phyloP scores from a whole-genome alignment of 176 grass and related monocot species.

The maize (Zea mays) region DNA sequence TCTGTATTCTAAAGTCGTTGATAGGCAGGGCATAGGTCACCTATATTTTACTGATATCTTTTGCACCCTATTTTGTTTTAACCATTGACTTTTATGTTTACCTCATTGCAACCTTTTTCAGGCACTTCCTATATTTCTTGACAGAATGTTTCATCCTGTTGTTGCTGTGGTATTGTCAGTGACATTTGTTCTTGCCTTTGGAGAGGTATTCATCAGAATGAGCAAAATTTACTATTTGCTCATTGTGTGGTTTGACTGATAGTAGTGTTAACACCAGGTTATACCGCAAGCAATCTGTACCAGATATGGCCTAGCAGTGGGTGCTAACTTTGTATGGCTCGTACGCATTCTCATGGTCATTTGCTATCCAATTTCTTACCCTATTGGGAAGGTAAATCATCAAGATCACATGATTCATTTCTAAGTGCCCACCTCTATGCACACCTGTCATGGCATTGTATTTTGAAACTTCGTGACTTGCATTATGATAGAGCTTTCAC shows the following conservation, averaged over 20 bases:
- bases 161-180: conserved; percentile 96
- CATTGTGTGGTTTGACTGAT: conserved; percentile 25
- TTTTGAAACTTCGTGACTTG: neutral
- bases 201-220: conserved; percentile 65
- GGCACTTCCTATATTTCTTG: conserved; percentile 98
- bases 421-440: neutral
- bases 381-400: conserved; percentile 86
- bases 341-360: conserved; percentile 90
- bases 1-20: conserved; percentile 7
- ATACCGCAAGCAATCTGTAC: conserved; percentile 99
- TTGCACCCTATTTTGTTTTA: conserved; percentile 13
- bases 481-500: conserved; percentile 9
- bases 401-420: conserved; percentile 27
- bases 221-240: neutral
- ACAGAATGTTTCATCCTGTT: conserved; percentile 95
- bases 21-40: conserved; percentile 12
- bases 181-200: conserved; percentile 95
- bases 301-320: conserved; percentile 95
- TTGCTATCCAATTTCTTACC: conserved; percentile 93
- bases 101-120: conserved; percentile 46
- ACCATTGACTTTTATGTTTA: conserved; percentile 8
- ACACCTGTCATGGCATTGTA: neutral
- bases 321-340: conserved; percentile 97
- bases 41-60: conserved; percentile 18
- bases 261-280: conserved; percentile 61